Evolutionary conservation across 73 alveolate species (phyloP), one percentile per base, ranked within the genome.

Genomic region (Paramecium sexaurelia): DNA sequence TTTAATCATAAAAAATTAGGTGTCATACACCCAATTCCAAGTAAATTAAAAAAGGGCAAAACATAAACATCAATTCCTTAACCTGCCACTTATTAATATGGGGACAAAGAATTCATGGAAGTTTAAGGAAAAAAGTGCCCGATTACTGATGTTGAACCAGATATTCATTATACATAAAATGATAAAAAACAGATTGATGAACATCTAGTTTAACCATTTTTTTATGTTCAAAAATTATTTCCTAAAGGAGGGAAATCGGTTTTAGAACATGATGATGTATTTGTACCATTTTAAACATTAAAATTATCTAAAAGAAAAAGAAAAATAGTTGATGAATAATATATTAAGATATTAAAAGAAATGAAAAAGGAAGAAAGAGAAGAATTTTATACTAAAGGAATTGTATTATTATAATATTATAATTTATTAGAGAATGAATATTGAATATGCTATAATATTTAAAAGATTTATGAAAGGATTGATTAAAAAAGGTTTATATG

Each of bases 191-290:
- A 39, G 17, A 17, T 78, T 2, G 75, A 39, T 41, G 40, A 78
- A 41, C 90, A 78, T 78, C 24, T 78, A 15, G 45, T 78, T 24
- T 24, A 78, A 45, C 90, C 90, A 1, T 78, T 78, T 27, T 41
- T 78, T 41, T 78, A 78, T 78, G 55, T 78, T 7, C 24, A 78
- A 45, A 41, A 78, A 78, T 13, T 78, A 45, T 78, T 78, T 33
- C 90, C 90, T 1, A 78, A 43, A 24, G 68, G 75, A 43, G 71
- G 55, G 0, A 26, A 78, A 24, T 37, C 90, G 11, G 27, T 29
- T 15, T 41, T 41, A 24, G 90, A 78, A 78, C 90, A 78, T 43
- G 32, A 37, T 20, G 90, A 78, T 78, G 90, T 78, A 24, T 78
- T 78, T 43, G 40, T 22, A 19, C 61, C 43, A 29, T 78, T 78